Base-by-base conservation (phyloP, 352 stramenopile species). In the Globisporangium recalcitrans region DNA sequence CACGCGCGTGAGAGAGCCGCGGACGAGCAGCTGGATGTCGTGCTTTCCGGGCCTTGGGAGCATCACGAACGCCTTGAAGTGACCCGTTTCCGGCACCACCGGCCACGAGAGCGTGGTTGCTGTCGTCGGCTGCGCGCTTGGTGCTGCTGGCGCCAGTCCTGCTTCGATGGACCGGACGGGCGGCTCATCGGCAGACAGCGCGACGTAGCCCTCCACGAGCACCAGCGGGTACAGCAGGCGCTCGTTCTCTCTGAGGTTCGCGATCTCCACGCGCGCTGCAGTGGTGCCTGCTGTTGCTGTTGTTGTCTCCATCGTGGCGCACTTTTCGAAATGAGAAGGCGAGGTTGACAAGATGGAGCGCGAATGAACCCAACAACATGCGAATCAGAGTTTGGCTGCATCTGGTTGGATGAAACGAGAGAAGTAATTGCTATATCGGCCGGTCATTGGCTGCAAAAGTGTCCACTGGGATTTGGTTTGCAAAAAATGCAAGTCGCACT, bases 161-260 rank as follows among this genome's bases (percentile, higher is more conserved):
- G 60, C 19, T 0, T 36, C 16, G 21, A 65, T 52, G 34, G 34
- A 52, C 21, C 38, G 29, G 52, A 29, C 2, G 14, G 59, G 52
- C 70, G 67, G 9, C 76, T 27, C 22, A 63, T 57, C 32, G 63
- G 67, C 53, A 80, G 34, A 47, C 74, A 78, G 34, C 58, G 69
- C 7, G 32, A 85, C 62, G 49, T 36, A 53, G 38, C 80, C 78
- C 52, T 88, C 73, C 24, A 88, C 59, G 31, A 90, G 68, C 22
- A 87, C 68, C 31, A 88, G 66, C 8, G 78, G 78, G 49, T 83
- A 76, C 22, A 71, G 58, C 21, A 90, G 54, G 4, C 69, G 78
- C 58, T 93, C 95, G 46, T 89, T 90, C 62, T 93, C 77, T 47
- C 80, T 69, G 24, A 95, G 70, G 62, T 96, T 98, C 54, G 86